Percentiles rank a stretch among this genome's conserved stretches.
phyloP scores from a whole-genome alignment of 441 rosid species.

The Flueggea neowawraea region DNA sequence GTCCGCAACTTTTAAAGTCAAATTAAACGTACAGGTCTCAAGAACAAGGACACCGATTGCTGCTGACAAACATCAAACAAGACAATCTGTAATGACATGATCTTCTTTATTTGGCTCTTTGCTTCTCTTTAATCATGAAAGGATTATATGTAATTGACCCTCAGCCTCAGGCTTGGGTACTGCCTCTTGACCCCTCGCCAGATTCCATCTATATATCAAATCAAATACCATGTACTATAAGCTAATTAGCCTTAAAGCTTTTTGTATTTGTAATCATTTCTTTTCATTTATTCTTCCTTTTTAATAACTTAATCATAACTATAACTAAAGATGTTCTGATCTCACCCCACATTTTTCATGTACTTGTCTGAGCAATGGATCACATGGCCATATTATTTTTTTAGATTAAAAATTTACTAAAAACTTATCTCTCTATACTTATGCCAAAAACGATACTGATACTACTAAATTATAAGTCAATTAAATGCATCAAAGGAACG shows the following conservation, averaged over 20 bases:
- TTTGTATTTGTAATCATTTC: constrained; percentile 8
- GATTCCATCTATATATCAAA: constrained; percentile 1
- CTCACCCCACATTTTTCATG: background rate
- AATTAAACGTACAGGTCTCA: no score
- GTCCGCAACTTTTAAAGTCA: no score
- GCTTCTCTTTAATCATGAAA: constrained; percentile 15
- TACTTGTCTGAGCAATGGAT: no score
- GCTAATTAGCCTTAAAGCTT: background rate
- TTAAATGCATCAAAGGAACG: no score
- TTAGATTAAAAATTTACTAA: no score
- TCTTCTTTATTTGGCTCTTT: background rate
- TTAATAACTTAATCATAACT: constrained; percentile 14
- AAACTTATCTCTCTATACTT: no score
- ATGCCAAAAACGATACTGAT: no score
- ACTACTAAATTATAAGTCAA: no score
- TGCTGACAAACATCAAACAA: no score
- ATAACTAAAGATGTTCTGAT: constrained; percentile 3
- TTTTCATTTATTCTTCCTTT: constrained; percentile 6
- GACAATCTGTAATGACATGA: background rate
- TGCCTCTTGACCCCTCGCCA: constrained; percentile 15
- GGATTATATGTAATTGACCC: constrained; percentile 19
- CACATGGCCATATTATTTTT: no score
- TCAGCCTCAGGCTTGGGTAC: background rate
- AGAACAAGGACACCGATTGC: no score
- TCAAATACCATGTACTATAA: background rate